A percentile compares a stretch with the other conserved stretches of the same genome.
Evolutionary conservation across 2,329 filamentous ascomycete species (phyloP).

Genomic region (Coleophoma crateriformis): DNA sequence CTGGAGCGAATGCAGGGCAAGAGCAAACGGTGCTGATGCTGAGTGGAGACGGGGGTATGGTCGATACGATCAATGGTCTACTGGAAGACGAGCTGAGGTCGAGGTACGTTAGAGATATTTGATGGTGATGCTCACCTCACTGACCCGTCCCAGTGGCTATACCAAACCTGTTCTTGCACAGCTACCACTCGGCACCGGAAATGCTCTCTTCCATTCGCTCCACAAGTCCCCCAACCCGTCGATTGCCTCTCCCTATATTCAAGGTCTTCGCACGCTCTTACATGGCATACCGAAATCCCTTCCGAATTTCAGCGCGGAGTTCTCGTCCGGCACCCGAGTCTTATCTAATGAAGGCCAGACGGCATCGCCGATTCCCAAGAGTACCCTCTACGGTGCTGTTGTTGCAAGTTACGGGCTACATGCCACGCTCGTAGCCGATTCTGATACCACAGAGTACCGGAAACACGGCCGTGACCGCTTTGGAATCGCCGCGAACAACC

Average conservation of each 20-base stretch:
- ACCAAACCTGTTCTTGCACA: conserved; percentile 41
- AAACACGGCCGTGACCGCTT: conserved; percentile 74
- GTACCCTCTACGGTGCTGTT: conserved; percentile 63
- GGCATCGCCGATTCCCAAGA: conserved; percentile 15
- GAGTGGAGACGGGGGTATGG: conserved; percentile 81
- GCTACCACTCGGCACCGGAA: conserved; percentile 60
- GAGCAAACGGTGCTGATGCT: conserved; percentile 67
- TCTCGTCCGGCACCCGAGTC: conserved; percentile 48
- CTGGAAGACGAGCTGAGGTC: conserved; percentile 18
- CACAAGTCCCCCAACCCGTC: conserved; percentile 43
- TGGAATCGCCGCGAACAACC: conserved; percentile 73
- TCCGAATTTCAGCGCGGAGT: conserved; percentile 56
- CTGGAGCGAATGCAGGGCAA: conserved; percentile 38
- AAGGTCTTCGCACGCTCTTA: conserved; percentile 52
- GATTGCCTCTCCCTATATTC: conserved; percentile 14
- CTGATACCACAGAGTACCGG: conserved; percentile 78
- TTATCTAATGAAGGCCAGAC: conserved; percentile 30
- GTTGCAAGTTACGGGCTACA: conserved; percentile 90
- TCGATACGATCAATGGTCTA: conserved; percentile 74
- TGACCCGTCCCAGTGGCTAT: conserved; percentile 12
- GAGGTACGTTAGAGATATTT: conserved; percentile 14
- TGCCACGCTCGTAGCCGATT: conserved; percentile 82
- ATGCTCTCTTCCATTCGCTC: conserved; percentile 57
- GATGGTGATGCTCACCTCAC: conserved; percentile 3
- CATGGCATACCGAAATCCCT: conserved; percentile 47